phyloP scores from a whole-genome alignment of 78 protist genomes.

The Salpingoeca rosetta region DNA sequence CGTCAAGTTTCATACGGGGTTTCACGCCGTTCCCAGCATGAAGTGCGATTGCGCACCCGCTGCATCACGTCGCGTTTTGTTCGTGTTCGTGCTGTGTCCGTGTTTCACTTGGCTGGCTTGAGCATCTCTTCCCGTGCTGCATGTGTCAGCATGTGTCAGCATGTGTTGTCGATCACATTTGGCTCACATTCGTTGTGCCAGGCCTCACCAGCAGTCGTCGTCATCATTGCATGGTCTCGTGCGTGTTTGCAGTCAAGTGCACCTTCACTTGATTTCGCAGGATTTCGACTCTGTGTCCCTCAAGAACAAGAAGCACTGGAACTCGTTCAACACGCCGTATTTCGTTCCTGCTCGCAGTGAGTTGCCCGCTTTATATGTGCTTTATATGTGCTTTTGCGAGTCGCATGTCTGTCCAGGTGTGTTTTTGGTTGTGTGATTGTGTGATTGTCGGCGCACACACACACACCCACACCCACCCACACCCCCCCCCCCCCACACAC shows the following conservation, averaged over 20 bases:
- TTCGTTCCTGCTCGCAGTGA: slow-evolving; percentile 27
- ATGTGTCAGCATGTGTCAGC: background rate
- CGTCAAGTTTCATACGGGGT: slow-evolving; percentile 27
- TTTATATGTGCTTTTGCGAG: background rate
- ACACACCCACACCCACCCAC: too few species aligned
- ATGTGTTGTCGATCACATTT: background rate
- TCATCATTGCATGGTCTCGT: background rate
- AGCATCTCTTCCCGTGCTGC: background rate
- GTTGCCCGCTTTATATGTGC: background rate
- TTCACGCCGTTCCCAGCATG: slow-evolving; percentile 48
- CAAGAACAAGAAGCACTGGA: slow-evolving; percentile 70
- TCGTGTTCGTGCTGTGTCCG: too few species aligned
- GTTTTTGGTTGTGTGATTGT: too few species aligned
- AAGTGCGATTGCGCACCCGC: background rate
- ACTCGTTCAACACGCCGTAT: slow-evolving; percentile 60
- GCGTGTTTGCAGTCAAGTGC: slow-evolving; percentile 7
- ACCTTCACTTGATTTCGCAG: slow-evolving; percentile 56
- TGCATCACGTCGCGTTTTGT: too few species aligned
- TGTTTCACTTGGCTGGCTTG: background rate
- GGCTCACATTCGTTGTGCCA: background rate
- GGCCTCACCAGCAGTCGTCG: background rate
- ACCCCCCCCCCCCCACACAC: too few species aligned
- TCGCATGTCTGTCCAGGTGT: too few species aligned
- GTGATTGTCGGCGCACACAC: too few species aligned
- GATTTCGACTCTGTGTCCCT: slow-evolving; percentile 48